Percentiles rank a stretch among this genome's conserved stretches.
phyloP scores from a whole-genome alignment of 2,329 filamentous ascomycete genomes.

The Didymella pomorum region DNA sequence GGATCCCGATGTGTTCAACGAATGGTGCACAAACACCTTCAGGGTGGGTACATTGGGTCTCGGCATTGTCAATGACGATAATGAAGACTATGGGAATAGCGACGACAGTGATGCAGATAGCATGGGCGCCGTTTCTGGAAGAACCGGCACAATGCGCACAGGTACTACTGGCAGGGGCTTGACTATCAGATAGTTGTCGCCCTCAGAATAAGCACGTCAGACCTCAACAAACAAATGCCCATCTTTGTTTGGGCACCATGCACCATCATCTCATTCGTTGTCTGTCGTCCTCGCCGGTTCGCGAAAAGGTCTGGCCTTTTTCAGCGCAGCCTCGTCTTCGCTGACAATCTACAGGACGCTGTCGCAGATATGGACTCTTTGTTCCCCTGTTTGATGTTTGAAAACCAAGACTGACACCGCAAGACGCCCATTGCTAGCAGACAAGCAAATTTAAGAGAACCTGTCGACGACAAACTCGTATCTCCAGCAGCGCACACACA shows the following conservation, averaged over 20 bases:
- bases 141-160: slow-evolving; percentile 40
- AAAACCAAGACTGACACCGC: too few relatives aligned
- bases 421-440: too few relatives aligned
- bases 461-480: background rate
- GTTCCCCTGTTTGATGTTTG: too few relatives aligned
- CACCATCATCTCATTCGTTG: background rate
- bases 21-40: slow-evolving; percentile 69
- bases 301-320: background rate
- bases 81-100: slow-evolving; percentile 33
- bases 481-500: background rate
- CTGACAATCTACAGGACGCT: background rate
- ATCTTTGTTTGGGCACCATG: too few relatives aligned
- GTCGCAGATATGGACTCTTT: background rate
- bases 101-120: slow-evolving; percentile 42
- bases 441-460: background rate
- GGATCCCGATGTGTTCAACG: slow-evolving; percentile 70
- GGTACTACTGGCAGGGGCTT: slow-evolving; percentile 27
- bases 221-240: background rate
- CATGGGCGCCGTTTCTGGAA: slow-evolving; percentile 33
- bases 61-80: slow-evolving; percentile 33
- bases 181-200: slow-evolving; percentile 13
- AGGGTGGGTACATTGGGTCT: slow-evolving; percentile 58
- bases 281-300: background rate
- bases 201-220: background rate
- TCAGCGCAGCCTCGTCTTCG: background rate